Evolutionary conservation across 441 rosid genomes (phyloP).

Genomic region (Jatropha podagrica): DNA sequence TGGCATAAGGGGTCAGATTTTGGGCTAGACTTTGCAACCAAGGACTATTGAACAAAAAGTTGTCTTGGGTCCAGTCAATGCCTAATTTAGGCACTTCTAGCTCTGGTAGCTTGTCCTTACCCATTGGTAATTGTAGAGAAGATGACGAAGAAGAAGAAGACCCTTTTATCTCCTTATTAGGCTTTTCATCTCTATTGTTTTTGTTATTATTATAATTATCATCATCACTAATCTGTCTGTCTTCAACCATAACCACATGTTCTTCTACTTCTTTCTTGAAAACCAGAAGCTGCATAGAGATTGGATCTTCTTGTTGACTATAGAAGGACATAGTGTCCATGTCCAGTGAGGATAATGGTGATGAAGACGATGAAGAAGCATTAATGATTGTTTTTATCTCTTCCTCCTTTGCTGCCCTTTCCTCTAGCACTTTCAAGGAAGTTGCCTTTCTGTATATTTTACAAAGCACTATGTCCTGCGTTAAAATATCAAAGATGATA

Average conservation of each 20-base stretch:
- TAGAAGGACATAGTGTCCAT: slow-evolving; percentile 42
- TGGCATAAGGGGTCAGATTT: slow-evolving; percentile 52
- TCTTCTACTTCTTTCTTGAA: slow-evolving; percentile 49
- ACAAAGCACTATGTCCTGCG: slow-evolving; percentile 83
- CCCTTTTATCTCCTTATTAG: slow-evolving; percentile 18
- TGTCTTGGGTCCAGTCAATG: slow-evolving; percentile 74
- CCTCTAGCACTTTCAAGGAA: slow-evolving; percentile 78
- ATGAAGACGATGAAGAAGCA: slow-evolving; percentile 38
- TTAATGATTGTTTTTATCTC: slow-evolving; percentile 28
- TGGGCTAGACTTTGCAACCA: slow-evolving; percentile 71
- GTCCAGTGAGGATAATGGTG: slow-evolving; percentile 37
- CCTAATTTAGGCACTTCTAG: slow-evolving; percentile 62
- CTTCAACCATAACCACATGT: slow-evolving; percentile 25
- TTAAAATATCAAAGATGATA: background rate
- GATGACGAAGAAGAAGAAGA: slow-evolving; percentile 5
- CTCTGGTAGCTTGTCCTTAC: slow-evolving; percentile 50
- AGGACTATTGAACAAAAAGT: slow-evolving; percentile 59
- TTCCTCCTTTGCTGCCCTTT: slow-evolving; percentile 80
- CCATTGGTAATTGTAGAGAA: slow-evolving; percentile 45
- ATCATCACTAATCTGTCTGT: background rate
- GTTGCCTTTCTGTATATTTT: slow-evolving; percentile 95
- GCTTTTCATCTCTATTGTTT: background rate
- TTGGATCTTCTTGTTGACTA: slow-evolving; percentile 39
- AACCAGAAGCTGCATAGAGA: slow-evolving; percentile 22
- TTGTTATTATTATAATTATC: background rate